Evolutionary conservation across 2,329 filamentous ascomycete genomes (phyloP), one percentile per base, ranked within the genome.

Genomic region (Aulographum hederae): DNA sequence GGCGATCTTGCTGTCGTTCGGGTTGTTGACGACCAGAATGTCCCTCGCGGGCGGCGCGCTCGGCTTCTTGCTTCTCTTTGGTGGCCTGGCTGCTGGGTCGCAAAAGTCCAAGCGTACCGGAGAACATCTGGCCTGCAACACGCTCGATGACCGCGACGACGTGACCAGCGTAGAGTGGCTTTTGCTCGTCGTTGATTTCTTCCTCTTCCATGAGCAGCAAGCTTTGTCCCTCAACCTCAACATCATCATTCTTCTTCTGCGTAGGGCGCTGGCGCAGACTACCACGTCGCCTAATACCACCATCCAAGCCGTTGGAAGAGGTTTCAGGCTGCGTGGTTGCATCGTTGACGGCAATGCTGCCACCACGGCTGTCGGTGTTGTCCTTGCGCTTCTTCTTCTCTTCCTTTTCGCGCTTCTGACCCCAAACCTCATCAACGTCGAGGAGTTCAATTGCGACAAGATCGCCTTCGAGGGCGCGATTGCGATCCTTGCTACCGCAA

Each of bases 351-450:
- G 77, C 78, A 46, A 73, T 80, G 41, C 70, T 78, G 39, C 78
- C 78, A 41, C 76, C 76, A 41, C 86, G 75, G 36, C 81, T 85
- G 51, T 95, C 89, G 20, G 84, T 91, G 37, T 94, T 92, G 48
- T 98, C 89, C 65, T 98, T 98, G 54, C 89, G 80, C 64, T 95
- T 98, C 72, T 98, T 98, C 69, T 98, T 98, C 55, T 98, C 89
- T 58, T 98, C 89, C 55, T 98, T 98, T 56, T 98, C 89, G 34
- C 84, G 81, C 67, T 98, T 98, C 63, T 98, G 89, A 16, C 78
- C 73, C 89, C 89, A 98, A 3, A 98, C 89, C 50, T 98, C 89
- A 51, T 95, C 89, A 5, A 98, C 89, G 47, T 98, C 86, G 32
- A 98, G 73, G 29, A 98, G 73, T 57, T 98, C 89, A 33, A 98